Conservation (phyloP, 768 basidiomycete genomes). For the Clavulina sp. region DNA sequence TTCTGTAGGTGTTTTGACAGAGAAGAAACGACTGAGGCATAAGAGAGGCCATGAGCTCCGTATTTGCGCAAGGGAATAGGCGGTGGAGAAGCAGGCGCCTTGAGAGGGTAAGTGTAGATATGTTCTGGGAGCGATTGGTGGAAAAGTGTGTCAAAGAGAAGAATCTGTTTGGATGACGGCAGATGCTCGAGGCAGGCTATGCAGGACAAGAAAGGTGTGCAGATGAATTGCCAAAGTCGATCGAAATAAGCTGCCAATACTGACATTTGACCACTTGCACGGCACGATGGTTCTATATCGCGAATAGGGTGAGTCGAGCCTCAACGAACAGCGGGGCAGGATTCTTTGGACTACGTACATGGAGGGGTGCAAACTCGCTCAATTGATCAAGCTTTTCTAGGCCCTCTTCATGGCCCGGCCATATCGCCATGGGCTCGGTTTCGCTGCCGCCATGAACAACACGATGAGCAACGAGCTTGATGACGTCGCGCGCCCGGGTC, state of each 20-base stretch:
- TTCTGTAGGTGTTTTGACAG: conserved; percentile 36
- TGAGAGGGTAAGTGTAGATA: conserved; percentile 63
- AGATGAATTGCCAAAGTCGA: conserved; percentile 14
- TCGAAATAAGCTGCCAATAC: conserved; percentile 11
- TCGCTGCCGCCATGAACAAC: conserved; percentile 83
- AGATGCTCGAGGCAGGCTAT: conserved; percentile 40
- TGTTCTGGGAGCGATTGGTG: conserved; percentile 60
- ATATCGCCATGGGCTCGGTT: conserved; percentile 49
- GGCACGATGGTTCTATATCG: conserved; percentile 10
- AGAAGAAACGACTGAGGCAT: conserved; percentile 28
- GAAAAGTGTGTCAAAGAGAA: conserved; percentile 81
- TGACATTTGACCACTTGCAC: conserved; percentile 9
- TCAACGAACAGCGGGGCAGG: background rate
- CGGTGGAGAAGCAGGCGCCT: conserved; percentile 24
- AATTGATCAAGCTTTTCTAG: conserved; percentile 55
- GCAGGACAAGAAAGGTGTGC: too few species aligned
- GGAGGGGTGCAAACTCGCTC: conserved; percentile 52
- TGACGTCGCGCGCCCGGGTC: conserved; percentile 26
- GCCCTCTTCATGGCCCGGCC: conserved; percentile 47
- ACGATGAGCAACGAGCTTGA: conserved; percentile 49
- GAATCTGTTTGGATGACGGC: conserved; percentile 52
- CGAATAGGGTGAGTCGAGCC: too few species aligned
- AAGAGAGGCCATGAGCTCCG: conserved; percentile 64
- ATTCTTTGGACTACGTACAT: conserved; percentile 19
- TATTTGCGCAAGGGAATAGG: conserved; percentile 62